These are phyloP conservation scores for Chaetomium strumarium DNA, from an alignment of 2,329 filamentous ascomycete genomes.

Conservation along the genomic window DNA sequence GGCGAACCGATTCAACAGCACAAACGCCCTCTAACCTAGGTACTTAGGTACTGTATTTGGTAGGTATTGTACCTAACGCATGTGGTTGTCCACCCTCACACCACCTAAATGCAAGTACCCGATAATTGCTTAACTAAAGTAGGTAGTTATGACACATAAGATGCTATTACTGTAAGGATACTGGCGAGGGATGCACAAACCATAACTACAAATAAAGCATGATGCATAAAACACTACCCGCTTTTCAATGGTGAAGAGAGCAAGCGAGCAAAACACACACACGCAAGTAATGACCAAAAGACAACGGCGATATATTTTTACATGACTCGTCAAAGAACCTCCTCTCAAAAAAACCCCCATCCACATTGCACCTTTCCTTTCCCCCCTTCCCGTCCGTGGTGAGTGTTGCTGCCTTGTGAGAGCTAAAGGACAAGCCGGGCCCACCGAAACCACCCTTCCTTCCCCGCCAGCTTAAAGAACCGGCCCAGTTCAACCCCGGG, in stretches of 20 bases:
- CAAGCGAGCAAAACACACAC: conserved; percentile 2
- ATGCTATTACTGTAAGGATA: background rate
- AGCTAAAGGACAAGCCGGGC: background rate
- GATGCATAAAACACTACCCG: background rate
- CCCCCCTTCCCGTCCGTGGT: background rate
- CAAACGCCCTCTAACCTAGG: too few species aligned
- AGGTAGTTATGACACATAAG: background rate
- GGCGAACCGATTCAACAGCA: too few species aligned
- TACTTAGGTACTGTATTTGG: too few species aligned
- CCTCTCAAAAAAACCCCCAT: too few species aligned
- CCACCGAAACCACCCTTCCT: background rate
- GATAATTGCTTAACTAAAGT: background rate
- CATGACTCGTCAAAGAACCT: conserved; percentile 18
- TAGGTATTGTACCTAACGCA: too few species aligned
- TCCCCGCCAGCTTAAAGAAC: background rate
- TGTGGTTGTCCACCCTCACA: background rate
- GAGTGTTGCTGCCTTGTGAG: background rate
- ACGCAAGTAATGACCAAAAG: conserved; percentile 7
- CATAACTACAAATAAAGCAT: background rate
- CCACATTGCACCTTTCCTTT: conserved; percentile 9
- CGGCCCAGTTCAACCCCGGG: background rate
- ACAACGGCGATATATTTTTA: conserved; percentile 25
- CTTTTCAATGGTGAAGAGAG: background rate
- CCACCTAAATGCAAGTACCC: background rate
- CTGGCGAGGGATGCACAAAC: background rate